Evolutionary conservation across 208 protist genomes (phyloP).

Genomic region (Leishmania aethiopica): DNA sequence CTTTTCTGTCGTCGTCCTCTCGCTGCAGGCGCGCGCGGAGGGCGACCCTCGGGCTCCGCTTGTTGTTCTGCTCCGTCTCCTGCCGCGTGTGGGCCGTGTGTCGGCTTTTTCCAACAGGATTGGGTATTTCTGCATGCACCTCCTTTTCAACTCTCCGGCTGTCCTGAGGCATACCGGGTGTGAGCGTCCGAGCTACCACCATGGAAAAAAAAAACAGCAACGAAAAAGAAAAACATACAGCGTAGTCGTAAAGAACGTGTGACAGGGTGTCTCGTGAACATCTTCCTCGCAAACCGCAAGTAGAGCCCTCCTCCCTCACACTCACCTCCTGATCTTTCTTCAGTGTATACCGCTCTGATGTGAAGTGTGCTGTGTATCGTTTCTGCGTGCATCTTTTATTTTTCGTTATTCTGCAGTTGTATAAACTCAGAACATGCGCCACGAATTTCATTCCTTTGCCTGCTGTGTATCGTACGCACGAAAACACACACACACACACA

Average conservation of each 20-base stretch:
- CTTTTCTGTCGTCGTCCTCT: neutral
- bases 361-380: neutral
- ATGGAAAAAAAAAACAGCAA: neutral
- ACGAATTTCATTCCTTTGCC: neutral
- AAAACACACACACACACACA: neutral
- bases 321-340: neutral
- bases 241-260: neutral
- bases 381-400: neutral
- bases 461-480: neutral
- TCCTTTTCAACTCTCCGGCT: neutral
- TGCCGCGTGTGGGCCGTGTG: neutral
- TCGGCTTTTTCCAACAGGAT: neutral
- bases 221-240: neutral
- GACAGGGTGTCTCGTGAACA: neutral
- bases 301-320: neutral
- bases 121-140: neutral
- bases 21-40: neutral
- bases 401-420: neutral
- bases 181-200: neutral
- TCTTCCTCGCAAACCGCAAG: neutral
- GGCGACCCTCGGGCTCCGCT: neutral
- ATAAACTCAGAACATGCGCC: neutral
- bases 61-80: neutral
- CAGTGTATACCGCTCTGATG: neutral
- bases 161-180: neutral